phyloP scores from a whole-genome alignment of 2,329 filamentous ascomycete species.

The Colletotrichum phormii region DNA sequence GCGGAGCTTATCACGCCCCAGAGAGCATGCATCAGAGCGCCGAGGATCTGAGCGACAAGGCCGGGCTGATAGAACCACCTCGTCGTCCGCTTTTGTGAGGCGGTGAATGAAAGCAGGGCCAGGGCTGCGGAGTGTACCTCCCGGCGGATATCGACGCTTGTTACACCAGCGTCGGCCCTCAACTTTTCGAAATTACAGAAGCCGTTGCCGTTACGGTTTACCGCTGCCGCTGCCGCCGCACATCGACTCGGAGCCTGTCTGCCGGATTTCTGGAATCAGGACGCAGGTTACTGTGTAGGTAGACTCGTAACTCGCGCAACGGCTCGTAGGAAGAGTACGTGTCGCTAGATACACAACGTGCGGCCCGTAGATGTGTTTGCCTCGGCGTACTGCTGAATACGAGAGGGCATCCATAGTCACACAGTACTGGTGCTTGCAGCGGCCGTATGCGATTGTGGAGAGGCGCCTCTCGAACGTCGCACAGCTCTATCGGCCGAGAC shows the following conservation, averaged over 20 bases:
- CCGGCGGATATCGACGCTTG: conserved; percentile 25
- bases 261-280: conserved; percentile 4
- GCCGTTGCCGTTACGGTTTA: background rate
- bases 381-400: conserved; percentile 5
- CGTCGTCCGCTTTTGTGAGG: conserved; percentile 21
- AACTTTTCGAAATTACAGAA: background rate
- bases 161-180: conserved; percentile 5
- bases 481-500: conserved; percentile 36
- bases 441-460: conserved; percentile 29
- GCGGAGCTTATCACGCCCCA: conserved; percentile 34
- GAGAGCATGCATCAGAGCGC: conserved; percentile 32
- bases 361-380: background rate
- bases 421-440: conserved; percentile 10
- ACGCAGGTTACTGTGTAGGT: background rate
- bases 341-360: background rate
- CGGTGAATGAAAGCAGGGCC: conserved; percentile 28
- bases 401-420: conserved; percentile 5
- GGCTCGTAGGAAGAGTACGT: background rate
- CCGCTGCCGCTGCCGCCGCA: conserved; percentile 9
- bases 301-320: conserved; percentile 6
- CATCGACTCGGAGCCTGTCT: conserved; percentile 4
- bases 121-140: conserved; percentile 18
- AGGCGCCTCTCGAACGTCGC: conserved; percentile 24
- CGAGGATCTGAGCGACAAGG: conserved; percentile 30
- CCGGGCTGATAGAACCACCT: conserved; percentile 21